These are phyloP conservation scores for Arctium lappa DNA, from an alignment of 129 eudicot genomes.

Conservation along the genomic window DNA sequence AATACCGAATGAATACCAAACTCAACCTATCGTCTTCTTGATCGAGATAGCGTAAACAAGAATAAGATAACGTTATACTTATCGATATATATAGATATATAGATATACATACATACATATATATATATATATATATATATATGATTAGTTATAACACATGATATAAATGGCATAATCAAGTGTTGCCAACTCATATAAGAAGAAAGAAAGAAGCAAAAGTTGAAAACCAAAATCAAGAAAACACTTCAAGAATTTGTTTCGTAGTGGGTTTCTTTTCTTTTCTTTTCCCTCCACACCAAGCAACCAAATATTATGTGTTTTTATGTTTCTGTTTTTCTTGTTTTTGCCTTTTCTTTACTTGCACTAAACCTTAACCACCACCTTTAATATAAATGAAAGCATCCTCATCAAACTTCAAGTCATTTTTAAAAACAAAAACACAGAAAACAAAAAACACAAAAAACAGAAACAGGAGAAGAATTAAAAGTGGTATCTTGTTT, in stretches of 20 bases:
- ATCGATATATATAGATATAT: too few relatives aligned
- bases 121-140: too few relatives aligned
- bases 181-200: background rate
- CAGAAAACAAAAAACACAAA: background rate
- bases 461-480: background rate
- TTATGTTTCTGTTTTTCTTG: background rate
- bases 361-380: constrained; percentile 11
- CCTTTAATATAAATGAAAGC: constrained; percentile 1
- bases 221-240: background rate
- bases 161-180: too few relatives aligned
- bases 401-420: constrained; percentile 8
- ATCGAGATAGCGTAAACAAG: background rate
- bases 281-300: constrained; percentile 12
- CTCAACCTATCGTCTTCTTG: background rate
- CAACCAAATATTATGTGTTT: constrained; percentile 7
- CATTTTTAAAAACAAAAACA: background rate
- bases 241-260: constrained; percentile 7
- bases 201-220: background rate
- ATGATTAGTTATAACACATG: too few relatives aligned
- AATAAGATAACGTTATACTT: background rate
- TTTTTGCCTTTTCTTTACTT: constrained; percentile 8
- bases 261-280: constrained; percentile 15
- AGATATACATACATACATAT: too few relatives aligned
- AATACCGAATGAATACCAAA: background rate
- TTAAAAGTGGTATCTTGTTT: background rate